Base-by-base conservation (phyloP, 768 basidiomycete species). In the Daedaleopsis sinensis region DNA sequence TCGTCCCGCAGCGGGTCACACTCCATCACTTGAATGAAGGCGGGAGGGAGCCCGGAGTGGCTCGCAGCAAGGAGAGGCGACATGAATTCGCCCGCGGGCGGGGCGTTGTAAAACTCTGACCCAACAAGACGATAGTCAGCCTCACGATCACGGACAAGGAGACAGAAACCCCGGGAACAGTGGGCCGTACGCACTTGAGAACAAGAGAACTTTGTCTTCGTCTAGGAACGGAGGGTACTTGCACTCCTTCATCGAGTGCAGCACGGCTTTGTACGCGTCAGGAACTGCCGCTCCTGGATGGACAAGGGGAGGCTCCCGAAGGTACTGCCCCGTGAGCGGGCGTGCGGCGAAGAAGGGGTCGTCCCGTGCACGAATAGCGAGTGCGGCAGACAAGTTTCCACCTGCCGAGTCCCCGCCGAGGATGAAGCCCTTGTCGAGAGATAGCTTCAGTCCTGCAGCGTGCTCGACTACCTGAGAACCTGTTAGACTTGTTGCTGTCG, bases 1-100 rank as follows among this genome's bases (percentile, higher is more conserved):
- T 74, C 73, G 57, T 74, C 73, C 16, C 70, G 61, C 32, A 73
- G 49, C 18, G 68, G 67, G 49, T 74, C 72, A 12, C 54, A 23
- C 5, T 71, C 71, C 42, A 48, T 32, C 37, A 70, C 55, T 43
- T 70, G 71, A 32, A 72, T 53, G 49, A 65, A 71, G 23, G 62
- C 57, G 5, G 65, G 66, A 1, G 72, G 64, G 13, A 73, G 55
- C 11, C 59, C 65, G n/a, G 58, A 58, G 55, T 67, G 68, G 12
- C 66, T 63, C 21, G 56, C 37, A 23, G 57, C 61, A 3, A 70
- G 58, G 21, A 71, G 53, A 15, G 71, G 67, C 1, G 68, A 65
- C 32, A 67, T 19, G 10, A 61, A 50, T 0, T 59, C 58, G 43
- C 50, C 59, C 35, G 35, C 32, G 23, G 35, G 61, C 52, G 24